Conservation (phyloP, 345 rosid genomes). For the Balakata baccata region DNA sequence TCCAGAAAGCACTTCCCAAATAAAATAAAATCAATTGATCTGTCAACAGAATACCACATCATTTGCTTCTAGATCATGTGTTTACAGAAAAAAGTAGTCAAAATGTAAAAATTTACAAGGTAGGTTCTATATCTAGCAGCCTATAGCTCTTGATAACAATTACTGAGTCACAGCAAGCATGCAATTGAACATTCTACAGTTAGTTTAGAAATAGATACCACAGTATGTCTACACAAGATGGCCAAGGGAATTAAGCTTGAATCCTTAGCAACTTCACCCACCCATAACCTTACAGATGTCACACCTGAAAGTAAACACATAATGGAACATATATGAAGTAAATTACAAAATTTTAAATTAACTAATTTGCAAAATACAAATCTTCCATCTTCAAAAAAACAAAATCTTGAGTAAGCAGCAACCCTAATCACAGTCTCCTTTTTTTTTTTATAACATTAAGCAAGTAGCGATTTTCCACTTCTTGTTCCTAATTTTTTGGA, state of each 20-base stretch:
- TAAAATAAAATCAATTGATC: neutral
- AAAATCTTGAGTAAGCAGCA: neutral
- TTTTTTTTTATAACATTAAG: neutral
- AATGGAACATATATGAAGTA: constrained; percentile 12
- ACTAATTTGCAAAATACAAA: neutral
- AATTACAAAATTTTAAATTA: neutral
- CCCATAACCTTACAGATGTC: constrained; percentile 56
- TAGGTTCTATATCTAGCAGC: neutral
- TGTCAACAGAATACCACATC: neutral
- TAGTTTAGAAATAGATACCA: constrained; percentile 44
- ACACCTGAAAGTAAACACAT: constrained; percentile 48
- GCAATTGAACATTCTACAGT: neutral
- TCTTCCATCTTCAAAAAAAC: neutral
- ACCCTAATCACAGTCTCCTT: neutral
- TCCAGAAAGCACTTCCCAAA: neutral
- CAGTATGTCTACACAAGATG: constrained; percentile 43
- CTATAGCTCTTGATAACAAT: neutral
- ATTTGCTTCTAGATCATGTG: neutral
- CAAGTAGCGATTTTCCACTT: neutral
- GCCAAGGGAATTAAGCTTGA: constrained; percentile 59
- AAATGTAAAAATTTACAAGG: neutral
- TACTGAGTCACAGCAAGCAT: neutral
- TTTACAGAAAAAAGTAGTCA: neutral
- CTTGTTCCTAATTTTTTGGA: neutral
- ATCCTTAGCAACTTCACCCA: constrained; percentile 48